Base-by-base conservation (phyloP, 495 filamentous ascomycete species). In the Penicillium pulvis region DNA sequence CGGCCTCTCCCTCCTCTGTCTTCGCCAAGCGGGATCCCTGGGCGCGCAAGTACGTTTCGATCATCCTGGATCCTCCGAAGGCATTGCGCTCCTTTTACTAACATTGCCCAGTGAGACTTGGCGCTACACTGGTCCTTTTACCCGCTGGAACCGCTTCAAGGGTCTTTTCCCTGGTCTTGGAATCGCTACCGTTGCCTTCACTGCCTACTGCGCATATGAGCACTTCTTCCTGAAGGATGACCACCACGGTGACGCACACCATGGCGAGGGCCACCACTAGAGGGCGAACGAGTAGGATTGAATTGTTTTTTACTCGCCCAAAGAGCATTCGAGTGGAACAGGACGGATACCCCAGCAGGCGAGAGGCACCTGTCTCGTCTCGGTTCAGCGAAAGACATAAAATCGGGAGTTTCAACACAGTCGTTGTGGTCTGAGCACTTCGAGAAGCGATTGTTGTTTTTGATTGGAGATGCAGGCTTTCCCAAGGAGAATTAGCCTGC, bases 81-180 rank as follows among this genome's bases (percentile, higher is more conserved):
- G 42, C 58, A 56, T 54, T 54, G 31, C 35, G 39, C 26, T 28
- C 35, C 16, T 19, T 60, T 33, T 60, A 46, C 65, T 68, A 49
- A 74, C 46, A 16, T 7, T 31, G 42, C 51, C 45, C 72, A 98
- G 94, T 60, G 94, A 98, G 76, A 80, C 89, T 70, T 98, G 94
- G 94, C 86, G 94, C 66, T 97, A 95, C 79, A 85, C 85, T 48
- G 95, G 93, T 62, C 88, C 85, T 43, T 98, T 97, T 82, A 87
- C 86, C 56, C 84, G 93, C 53, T 89, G 75, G 73, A 93, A 95
- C 78, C 90, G 94, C 23, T 96, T 97, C 80, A 90, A 84, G 75
- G 78, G 84, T 55, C 78, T 85, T 54, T 89, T 98, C 75, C 94
- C 94, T 30, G 94, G 94, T 49, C 78, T 98, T 50, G 95, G 94